Percentiles rank a stretch among this genome's conserved stretches.
Evolutionary conservation across 352 stramenopile species (phyloP).

Genomic region (Phytophthora ohioensis): DNA sequence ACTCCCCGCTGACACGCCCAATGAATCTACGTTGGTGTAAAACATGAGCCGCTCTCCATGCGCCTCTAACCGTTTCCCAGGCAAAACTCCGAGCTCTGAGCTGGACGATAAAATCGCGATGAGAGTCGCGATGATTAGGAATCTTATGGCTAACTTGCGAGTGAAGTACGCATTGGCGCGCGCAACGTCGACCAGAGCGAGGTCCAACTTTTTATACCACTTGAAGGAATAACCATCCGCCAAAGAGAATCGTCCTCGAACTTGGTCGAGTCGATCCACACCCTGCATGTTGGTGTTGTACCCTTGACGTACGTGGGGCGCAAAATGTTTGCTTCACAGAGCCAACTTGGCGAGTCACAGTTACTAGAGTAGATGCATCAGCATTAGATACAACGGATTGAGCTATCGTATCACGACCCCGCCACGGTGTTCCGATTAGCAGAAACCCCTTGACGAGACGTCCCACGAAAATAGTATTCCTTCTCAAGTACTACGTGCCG

Average conservation of each 20-base stretch:
- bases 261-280: conserved; percentile 39
- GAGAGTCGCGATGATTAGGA: conserved; percentile 3
- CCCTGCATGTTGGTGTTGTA: conserved; percentile 52
- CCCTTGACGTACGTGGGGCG: conserved; percentile 28
- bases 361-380: conserved; percentile 2
- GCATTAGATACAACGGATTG: conserved; percentile 5
- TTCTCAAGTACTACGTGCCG: too few species aligned
- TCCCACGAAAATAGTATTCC: too few species aligned
- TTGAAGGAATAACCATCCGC: conserved; percentile 39
- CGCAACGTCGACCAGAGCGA: conserved; percentile 34
- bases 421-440: neutral
- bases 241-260: conserved; percentile 37
- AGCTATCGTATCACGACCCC: conserved; percentile 11
- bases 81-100: conserved; percentile 14
- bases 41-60: neutral
- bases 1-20: neutral
- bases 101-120: conserved; percentile 4
- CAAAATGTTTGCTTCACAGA: conserved; percentile 15
- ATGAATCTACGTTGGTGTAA: neutral
- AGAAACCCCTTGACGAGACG: neutral
- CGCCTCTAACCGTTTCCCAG: conserved; percentile 20
- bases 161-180: conserved; percentile 32
- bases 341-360: conserved; percentile 9
- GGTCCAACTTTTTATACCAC: conserved; percentile 27
- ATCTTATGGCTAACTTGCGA: neutral